phyloP scores from a whole-genome alignment of 2,329 filamentous ascomycete species.

The Colletotrichum liaoningense region DNA sequence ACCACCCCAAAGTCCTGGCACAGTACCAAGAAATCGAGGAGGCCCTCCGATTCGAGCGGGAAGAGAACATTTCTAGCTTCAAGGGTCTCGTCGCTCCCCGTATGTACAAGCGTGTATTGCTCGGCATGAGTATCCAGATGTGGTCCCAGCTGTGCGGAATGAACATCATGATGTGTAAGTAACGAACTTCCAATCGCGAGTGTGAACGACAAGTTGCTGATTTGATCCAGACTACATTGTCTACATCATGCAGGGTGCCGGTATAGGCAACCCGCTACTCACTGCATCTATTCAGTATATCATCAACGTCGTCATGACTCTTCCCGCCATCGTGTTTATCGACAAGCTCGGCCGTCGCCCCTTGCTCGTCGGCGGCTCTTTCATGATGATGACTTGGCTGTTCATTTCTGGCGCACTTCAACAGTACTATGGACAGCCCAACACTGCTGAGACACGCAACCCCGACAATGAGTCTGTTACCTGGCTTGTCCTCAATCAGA shows the following conservation, averaged over 20 bases:
- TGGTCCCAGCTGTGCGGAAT: constrained; percentile 71
- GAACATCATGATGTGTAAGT: constrained; percentile 67
- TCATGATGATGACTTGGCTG: constrained; percentile 70
- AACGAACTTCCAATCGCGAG: no score
- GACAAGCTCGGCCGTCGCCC: constrained; percentile 70
- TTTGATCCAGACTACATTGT: constrained; percentile 62
- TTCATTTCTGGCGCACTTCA: constrained; percentile 73
- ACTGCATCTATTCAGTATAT: constrained; percentile 73
- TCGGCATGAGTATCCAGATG: constrained; percentile 69
- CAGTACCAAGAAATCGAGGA: constrained; percentile 72
- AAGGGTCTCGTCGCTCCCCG: constrained; percentile 59
- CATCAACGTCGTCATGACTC: constrained; percentile 70
- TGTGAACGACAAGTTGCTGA: background rate
- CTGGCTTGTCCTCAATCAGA: constrained; percentile 67
- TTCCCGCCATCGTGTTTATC: constrained; percentile 70
- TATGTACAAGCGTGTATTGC: constrained; percentile 65
- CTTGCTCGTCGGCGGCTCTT: constrained; percentile 65
- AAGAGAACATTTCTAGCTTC: constrained; percentile 61
- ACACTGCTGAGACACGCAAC: constrained; percentile 50
- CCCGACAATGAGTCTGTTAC: constrained; percentile 59
- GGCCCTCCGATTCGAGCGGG: constrained; percentile 64
- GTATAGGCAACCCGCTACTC: constrained; percentile 67
- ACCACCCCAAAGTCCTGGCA: constrained; percentile 70
- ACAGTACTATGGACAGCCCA: constrained; percentile 66
- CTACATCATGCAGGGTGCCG: constrained; percentile 69